Evolutionary conservation across 2,329 filamentous ascomycete genomes (phyloP).

Genomic region (Aspergillus sp.): DNA sequence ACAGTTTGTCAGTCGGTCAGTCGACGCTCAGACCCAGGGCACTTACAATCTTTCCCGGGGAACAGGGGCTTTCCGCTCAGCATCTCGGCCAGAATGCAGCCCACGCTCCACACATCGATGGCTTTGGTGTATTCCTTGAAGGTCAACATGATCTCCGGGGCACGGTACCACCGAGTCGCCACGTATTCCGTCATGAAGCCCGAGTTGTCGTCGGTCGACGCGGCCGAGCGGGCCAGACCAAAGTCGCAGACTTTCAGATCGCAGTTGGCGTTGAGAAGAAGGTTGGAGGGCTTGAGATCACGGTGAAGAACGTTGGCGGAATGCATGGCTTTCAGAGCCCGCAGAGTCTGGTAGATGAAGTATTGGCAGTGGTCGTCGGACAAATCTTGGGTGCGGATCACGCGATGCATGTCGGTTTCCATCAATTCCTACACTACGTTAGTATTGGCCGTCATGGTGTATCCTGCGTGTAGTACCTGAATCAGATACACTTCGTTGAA

Average conservation of each 20-base stretch:
- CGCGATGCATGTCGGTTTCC: constrained; percentile 99
- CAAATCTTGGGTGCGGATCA: constrained; percentile 96
- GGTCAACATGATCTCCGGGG: constrained; percentile 99
- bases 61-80: constrained; percentile 96
- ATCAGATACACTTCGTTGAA: constrained; percentile 99
- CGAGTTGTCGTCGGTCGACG: constrained; percentile 98
- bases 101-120: constrained; percentile 98
- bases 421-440: constrained; percentile 74
- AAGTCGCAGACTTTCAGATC: constrained; percentile 99
- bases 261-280: constrained; percentile 96
- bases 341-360: constrained; percentile 99
- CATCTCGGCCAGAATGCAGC: constrained; percentile 98
- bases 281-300: constrained; percentile 95
- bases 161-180: constrained; percentile 97
- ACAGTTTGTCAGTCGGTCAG: constrained; percentile 1
- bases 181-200: constrained; percentile 99
- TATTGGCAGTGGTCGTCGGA: constrained; percentile 99
- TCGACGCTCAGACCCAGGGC: background rate
- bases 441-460: background rate
- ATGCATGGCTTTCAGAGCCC: constrained; percentile 98
- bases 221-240: constrained; percentile 89
- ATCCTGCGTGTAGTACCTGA: constrained; percentile 61
- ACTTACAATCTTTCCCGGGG: constrained; percentile 95
- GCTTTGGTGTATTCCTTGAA: constrained; percentile 99
- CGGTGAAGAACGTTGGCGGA: constrained; percentile 97